These are phyloP conservation scores for Microsporum ferrugineum DNA, from an alignment of 2,329 filamentous ascomycete species.

Conservation along the genomic window DNA sequence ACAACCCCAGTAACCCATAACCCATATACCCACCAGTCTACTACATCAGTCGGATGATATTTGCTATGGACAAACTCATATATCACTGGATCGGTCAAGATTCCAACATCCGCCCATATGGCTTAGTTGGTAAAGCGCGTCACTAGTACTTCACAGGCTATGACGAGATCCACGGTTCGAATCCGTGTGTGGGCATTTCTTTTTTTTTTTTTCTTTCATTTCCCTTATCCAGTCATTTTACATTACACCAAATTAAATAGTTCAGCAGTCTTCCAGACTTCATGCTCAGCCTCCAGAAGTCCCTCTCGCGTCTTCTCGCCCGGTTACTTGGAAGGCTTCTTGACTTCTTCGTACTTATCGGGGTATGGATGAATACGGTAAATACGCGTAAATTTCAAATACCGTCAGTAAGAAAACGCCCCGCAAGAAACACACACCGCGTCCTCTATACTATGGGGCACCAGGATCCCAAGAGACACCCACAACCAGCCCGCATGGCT, in stretches of 20 bases:
- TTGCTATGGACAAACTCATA: background rate
- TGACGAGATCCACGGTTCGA: conserved; percentile 29
- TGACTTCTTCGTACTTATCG: too few relatives aligned
- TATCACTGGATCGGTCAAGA: background rate
- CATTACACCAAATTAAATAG: too few relatives aligned
- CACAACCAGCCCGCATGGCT: conserved; percentile 11
- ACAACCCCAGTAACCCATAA: too few relatives aligned
- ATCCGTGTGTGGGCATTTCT: conserved; percentile 23
- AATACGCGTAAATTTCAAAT: too few relatives aligned
- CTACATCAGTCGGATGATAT: background rate
- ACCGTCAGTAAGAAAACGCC: too few relatives aligned
- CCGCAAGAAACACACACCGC: background rate
- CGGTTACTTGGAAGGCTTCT: too few relatives aligned
- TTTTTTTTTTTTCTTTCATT: conserved; percentile 10
- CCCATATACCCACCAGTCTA: too few relatives aligned
- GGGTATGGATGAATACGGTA: too few relatives aligned
- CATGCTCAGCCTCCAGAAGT: too few relatives aligned
- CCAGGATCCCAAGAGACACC: background rate
- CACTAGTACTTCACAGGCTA: conserved; percentile 21
- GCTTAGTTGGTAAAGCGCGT: conserved; percentile 25
- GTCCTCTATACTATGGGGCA: background rate
- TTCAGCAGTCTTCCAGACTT: too few relatives aligned
- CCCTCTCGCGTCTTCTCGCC: too few relatives aligned
- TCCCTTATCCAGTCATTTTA: background rate
- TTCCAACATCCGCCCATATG: background rate